Evolutionary conservation across 805 yeast species (phyloP).

Genomic region (Komagataella pastoris): DNA sequence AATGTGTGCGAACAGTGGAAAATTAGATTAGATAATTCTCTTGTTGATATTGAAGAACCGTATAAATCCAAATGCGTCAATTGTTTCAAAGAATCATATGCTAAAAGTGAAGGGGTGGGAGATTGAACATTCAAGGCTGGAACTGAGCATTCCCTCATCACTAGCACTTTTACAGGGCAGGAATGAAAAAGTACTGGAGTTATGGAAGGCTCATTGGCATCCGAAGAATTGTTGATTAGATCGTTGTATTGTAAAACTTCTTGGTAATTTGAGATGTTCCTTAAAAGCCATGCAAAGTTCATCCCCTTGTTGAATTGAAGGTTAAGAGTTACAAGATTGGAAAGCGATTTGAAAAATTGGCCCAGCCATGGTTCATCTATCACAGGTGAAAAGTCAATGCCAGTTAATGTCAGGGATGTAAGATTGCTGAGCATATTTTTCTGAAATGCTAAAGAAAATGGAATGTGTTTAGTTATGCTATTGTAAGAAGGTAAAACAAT

Average conservation of each 20-base stretch:
- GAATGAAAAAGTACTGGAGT: not conserved
- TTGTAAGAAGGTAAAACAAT: not conserved
- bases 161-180: not conserved
- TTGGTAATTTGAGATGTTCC: not conserved
- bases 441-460: not conserved
- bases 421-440: not conserved
- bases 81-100: not conserved
- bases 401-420: not conserved
- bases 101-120: not conserved
- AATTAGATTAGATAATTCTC: not conserved
- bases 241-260: not conserved
- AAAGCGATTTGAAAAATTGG: not conserved
- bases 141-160: not conserved
- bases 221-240: not conserved
- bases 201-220: not conserved
- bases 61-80: not conserved
- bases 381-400: not conserved
- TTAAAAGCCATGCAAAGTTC: not conserved
- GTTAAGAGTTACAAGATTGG: not conserved
- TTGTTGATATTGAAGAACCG: not conserved
- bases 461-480: not conserved
- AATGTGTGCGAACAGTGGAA: not conserved
- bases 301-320: not conserved
- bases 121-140: not conserved
- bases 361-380: not conserved